Percentiles rank a stretch among this genome's conserved stretches.
These are phyloP conservation scores for Liriodendron chinense DNA, from an alignment of 164 flowering plant species.

Conservation along the genomic window DNA sequence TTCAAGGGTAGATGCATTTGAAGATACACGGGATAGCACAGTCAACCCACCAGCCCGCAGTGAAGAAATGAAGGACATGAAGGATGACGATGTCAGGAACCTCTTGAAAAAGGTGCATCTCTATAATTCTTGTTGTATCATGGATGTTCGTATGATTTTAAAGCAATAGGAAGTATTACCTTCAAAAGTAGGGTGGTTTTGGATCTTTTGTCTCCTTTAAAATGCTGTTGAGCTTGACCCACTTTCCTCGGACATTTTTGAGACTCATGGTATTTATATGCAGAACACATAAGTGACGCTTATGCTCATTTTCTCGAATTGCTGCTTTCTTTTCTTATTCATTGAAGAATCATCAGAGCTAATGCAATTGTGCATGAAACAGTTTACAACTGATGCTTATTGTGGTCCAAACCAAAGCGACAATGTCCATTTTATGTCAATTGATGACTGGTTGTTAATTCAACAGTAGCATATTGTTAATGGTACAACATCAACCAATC, in stretches of 20 bases:
- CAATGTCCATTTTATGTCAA: background rate
- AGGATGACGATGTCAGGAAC: background rate
- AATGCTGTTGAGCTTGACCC: no score
- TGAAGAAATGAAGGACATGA: background rate
- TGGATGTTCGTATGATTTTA: background rate
- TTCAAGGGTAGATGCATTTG: background rate
- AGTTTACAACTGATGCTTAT: background rate
- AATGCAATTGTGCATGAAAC: background rate
- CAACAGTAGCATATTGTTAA: background rate
- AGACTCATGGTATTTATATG: background rate
- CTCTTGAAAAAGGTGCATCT: background rate
- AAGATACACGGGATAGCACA: background rate
- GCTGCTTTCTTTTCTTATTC: background rate
- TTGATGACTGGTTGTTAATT: background rate
- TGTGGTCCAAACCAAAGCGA: background rate
- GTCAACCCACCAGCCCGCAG: background rate
- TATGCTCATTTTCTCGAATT: background rate
- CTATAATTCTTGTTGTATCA: background rate
- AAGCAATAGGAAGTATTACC: background rate
- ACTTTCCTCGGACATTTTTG: background rate
- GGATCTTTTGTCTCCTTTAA: background rate
- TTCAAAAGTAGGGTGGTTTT: background rate
- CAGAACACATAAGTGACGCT: background rate
- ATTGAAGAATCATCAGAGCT: no score
- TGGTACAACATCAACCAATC: no score